These are phyloP conservation scores for Penicillium sp. DNA, from an alignment of 2,329 filamentous ascomycete genomes.

Conservation along the genomic window DNA sequence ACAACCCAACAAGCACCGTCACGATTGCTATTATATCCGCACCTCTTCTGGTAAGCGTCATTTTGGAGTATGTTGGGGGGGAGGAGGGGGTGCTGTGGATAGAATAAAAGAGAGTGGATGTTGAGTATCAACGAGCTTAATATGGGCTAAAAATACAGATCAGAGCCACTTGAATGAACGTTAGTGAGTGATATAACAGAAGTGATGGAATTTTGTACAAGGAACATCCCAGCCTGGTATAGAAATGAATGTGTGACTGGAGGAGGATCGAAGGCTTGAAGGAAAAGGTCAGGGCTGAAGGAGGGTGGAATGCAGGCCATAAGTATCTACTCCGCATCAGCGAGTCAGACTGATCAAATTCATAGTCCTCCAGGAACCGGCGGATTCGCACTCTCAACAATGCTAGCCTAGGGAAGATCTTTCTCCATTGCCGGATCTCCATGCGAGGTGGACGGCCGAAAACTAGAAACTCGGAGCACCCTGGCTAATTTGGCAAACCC, in stretches of 20 bases:
- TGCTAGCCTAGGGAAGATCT: not conserved
- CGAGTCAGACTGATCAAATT: not conserved
- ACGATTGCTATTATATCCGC: slow-evolving; percentile 37
- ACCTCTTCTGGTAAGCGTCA: slow-evolving; percentile 34
- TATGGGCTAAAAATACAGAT: not conserved
- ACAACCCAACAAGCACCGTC: slow-evolving; percentile 35
- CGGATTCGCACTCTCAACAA: not conserved
- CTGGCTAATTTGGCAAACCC: not conserved
- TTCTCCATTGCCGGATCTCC: not conserved
- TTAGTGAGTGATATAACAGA: not conserved
- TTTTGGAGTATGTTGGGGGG: slow-evolving; percentile 16
- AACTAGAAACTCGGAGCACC: not conserved
- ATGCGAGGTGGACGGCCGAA: not conserved
- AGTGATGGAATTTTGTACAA: not conserved
- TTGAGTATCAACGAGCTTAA: not conserved
- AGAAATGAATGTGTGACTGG: not conserved
- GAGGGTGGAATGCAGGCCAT: not conserved
- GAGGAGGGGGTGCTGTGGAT: not conserved
- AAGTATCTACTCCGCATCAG: slow-evolving; percentile 3
- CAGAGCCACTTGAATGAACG: not conserved
- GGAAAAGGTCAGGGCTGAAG: not conserved
- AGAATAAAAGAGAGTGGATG: not conserved
- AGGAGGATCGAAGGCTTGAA: not conserved
- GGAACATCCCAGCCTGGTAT: not conserved
- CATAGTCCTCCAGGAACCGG: not conserved